Percentiles rank a stretch among this genome's conserved stretches.
Evolutionary conservation across 2,329 filamentous ascomycete species (phyloP).

Genomic region (Monosporascus cannonballus): DNA sequence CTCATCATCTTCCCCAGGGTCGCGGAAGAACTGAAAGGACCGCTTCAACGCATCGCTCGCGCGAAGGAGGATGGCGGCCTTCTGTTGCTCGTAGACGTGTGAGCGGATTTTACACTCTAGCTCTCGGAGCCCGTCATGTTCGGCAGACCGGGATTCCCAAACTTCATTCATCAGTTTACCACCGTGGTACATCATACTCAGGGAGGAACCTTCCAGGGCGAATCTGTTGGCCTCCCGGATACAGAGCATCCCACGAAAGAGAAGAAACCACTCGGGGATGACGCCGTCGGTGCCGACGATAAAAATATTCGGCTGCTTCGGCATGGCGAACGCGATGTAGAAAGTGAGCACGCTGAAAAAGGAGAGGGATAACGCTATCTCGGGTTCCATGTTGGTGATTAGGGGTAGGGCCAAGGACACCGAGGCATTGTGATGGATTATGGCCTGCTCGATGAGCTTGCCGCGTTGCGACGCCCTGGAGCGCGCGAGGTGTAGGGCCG

Average conservation of each 20-base stretch:
- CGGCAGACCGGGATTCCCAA: conserved; percentile 9
- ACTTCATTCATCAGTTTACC: conserved; percentile 14
- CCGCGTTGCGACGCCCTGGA: conserved; percentile 30
- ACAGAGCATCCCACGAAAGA: conserved; percentile 29
- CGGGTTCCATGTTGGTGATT: conserved; percentile 24
- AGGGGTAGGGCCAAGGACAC: conserved; percentile 24
- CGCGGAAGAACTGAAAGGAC: conserved; percentile 12
- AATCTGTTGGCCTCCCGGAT: conserved; percentile 23
- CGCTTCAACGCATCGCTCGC: conserved; percentile 13
- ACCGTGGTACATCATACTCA: conserved; percentile 22
- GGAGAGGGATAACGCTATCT: conserved; percentile 30
- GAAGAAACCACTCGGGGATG: conserved; percentile 30
- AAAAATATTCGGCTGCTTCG: conserved; percentile 27
- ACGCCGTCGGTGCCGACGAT: conserved; percentile 27
- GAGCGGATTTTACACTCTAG: conserved; percentile 11
- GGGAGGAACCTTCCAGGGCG: conserved; percentile 10
- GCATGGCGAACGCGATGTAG: conserved; percentile 30
- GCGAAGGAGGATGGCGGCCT: conserved; percentile 6
- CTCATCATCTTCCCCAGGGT: conserved; percentile 10
- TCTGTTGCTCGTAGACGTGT: conserved; percentile 8
- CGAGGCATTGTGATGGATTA: conserved; percentile 29
- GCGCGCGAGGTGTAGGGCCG: conserved; percentile 42
- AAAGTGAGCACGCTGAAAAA: conserved; percentile 33
- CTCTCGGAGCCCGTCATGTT: conserved; percentile 17
- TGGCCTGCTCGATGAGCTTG: conserved; percentile 32